Evolutionary conservation across 2,329 filamentous ascomycete genomes (phyloP).

Genomic region (Penicillium sp.): DNA sequence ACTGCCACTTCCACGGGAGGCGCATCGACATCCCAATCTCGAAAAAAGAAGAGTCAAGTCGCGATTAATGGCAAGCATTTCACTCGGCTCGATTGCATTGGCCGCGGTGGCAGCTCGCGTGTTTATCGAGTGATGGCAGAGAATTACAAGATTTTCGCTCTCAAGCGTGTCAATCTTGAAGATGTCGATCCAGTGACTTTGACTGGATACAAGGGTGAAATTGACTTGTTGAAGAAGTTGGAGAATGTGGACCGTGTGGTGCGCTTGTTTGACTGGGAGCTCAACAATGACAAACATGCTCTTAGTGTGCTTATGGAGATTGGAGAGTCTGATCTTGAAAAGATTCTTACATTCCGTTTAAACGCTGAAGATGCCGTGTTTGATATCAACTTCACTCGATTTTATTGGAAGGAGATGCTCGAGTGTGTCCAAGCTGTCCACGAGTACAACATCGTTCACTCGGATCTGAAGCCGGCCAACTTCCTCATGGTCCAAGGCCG

Average conservation of each 20-base stretch:
- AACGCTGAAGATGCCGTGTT: conserved; percentile 72
- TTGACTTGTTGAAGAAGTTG: conserved; percentile 81
- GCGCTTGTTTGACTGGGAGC: conserved; percentile 84
- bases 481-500: conserved; percentile 89
- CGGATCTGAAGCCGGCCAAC: conserved; percentile 94
- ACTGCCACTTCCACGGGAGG: conserved; percentile 82
- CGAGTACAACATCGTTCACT: conserved; percentile 88
- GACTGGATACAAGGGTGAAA: conserved; percentile 89
- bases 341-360: conserved; percentile 71
- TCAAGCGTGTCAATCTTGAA: conserved; percentile 90
- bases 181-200: conserved; percentile 83
- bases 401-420: conserved; percentile 99
- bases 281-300: conserved; percentile 87
- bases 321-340: conserved; percentile 89
- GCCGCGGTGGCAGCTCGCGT: conserved; percentile 87
- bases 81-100: conserved; percentile 84
- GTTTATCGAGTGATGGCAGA: conserved; percentile 97
- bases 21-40: conserved; percentile 69
- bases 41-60: conserved; percentile 78
- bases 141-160: conserved; percentile 89
- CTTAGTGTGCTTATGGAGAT: conserved; percentile 96
- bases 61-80: conserved; percentile 89
- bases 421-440: conserved; percentile 91
- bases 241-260: conserved; percentile 87
- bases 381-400: conserved; percentile 89